Percentiles rank a stretch among this genome's conserved stretches.
phyloP scores from a whole-genome alignment of 2,329 filamentous ascomycete genomes.

The Penicillium sp. region DNA sequence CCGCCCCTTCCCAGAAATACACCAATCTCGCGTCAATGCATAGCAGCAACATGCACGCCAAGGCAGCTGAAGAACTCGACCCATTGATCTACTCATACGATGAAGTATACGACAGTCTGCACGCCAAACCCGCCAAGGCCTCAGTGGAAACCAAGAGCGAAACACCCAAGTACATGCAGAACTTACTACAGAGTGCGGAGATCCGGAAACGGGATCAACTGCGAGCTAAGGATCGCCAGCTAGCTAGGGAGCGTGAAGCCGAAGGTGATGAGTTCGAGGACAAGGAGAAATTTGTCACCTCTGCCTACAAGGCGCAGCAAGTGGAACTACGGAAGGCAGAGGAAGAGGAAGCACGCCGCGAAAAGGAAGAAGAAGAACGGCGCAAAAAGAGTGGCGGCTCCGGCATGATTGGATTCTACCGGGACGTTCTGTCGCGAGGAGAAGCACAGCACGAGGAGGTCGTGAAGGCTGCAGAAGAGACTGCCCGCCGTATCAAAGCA shows the following conservation, averaged over 20 bases:
- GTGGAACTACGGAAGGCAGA: constrained; percentile 59
- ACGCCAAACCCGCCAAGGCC: constrained; percentile 38
- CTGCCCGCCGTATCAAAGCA: constrained; percentile 36
- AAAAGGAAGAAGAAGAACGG: constrained; percentile 55
- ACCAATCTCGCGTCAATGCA: constrained; percentile 49
- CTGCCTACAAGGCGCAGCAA: constrained; percentile 64
- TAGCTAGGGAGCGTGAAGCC: constrained; percentile 61
- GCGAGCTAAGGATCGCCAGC: constrained; percentile 59
- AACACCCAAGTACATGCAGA: constrained; percentile 61
- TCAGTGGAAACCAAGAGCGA: constrained; percentile 24
- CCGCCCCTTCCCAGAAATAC: constrained; percentile 33
- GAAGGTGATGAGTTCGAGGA: constrained; percentile 67
- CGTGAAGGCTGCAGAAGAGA: constrained; percentile 55
- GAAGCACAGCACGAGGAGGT: constrained; percentile 59
- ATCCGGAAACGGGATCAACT: constrained; percentile 63
- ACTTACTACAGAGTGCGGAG: constrained; percentile 59
- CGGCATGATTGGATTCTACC: constrained; percentile 63
- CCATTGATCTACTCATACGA: constrained; percentile 53
- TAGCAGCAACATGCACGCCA: constrained; percentile 47
- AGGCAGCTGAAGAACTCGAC: constrained; percentile 47
- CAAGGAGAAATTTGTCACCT: constrained; percentile 67
- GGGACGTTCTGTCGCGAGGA: constrained; percentile 58
- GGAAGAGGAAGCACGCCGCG: constrained; percentile 56
- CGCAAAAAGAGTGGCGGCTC: constrained; percentile 47
- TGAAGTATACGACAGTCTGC: constrained; percentile 50